Evolutionary conservation across 2,329 filamentous ascomycete species (phyloP).

Genomic region (Thelonectria olida): DNA sequence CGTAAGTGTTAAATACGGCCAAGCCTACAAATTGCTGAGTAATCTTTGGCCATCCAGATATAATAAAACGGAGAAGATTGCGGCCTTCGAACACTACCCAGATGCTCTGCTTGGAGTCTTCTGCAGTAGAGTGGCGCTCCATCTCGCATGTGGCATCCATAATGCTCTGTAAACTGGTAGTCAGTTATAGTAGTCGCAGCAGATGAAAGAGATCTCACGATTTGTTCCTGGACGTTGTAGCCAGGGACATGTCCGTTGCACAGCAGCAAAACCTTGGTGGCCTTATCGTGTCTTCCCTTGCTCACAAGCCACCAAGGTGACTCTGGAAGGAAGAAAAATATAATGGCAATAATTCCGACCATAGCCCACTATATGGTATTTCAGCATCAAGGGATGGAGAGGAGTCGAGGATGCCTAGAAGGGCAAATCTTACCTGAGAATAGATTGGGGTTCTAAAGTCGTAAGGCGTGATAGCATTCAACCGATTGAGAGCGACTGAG

Average conservation of each 20-base stretch:
- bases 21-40: constrained; percentile 28
- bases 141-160: constrained; percentile 22
- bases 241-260: constrained; percentile 21
- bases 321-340: constrained; percentile 24
- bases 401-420: accelerated
- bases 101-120: constrained; percentile 9
- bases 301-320: constrained; percentile 27
- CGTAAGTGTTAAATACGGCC: constrained; percentile 27
- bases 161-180: constrained; percentile 5
- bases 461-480: constrained; percentile 19
- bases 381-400: not conserved
- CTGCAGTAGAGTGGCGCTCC: constrained; percentile 19
- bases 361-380: constrained; percentile 18
- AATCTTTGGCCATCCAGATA: constrained; percentile 23
- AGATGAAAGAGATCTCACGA: not conserved
- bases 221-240: constrained; percentile 24
- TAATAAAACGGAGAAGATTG: constrained; percentile 26
- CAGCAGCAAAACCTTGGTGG: constrained; percentile 10
- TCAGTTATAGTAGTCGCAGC: accelerated
- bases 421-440: constrained; percentile 11
- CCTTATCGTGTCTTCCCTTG: constrained; percentile 17
- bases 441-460: constrained; percentile 25
- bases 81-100: constrained; percentile 23
- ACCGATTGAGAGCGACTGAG: constrained; percentile 23
- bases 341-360: constrained; percentile 15